phyloP scores from a whole-genome alignment of 176 grass and related monocot species.

The Oryza nivara region DNA sequence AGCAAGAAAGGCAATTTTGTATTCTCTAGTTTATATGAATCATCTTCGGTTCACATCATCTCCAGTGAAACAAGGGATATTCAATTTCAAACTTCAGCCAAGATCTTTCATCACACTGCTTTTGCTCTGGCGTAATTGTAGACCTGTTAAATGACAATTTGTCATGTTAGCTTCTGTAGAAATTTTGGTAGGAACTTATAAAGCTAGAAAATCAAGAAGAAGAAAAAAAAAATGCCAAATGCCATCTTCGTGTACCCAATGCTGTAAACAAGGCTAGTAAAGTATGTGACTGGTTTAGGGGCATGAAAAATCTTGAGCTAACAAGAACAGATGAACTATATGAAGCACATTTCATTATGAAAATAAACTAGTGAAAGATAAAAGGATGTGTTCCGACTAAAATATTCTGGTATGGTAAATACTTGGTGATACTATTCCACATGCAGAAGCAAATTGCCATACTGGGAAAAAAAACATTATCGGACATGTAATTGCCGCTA shows the following conservation, averaged over 20 bases:
- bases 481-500: too few relatives aligned
- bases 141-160: slow-evolving; percentile 30
- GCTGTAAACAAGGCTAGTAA: background rate
- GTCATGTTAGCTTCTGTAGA: background rate
- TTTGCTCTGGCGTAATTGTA: slow-evolving; percentile 42
- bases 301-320: background rate
- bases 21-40: slow-evolving; percentile 62
- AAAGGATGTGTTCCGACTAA: background rate
- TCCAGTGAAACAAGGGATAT: slow-evolving; percentile 45
- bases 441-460: background rate
- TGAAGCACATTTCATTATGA: background rate
- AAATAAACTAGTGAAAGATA: background rate
- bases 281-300: background rate
- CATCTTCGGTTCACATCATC: slow-evolving; percentile 32
- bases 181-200: background rate
- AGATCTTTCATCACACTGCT: slow-evolving; percentile 45
- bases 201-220: slow-evolving; percentile 22
- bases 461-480: too few relatives aligned
- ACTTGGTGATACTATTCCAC: background rate
- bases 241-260: background rate
- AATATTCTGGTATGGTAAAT: background rate
- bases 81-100: slow-evolving; percentile 54
- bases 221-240: background rate
- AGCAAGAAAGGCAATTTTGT: slow-evolving; percentile 55
- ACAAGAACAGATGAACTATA: background rate